These are phyloP conservation scores for Salix arbutifolia DNA, from an alignment of 345 rosid species.

Conservation along the genomic window DNA sequence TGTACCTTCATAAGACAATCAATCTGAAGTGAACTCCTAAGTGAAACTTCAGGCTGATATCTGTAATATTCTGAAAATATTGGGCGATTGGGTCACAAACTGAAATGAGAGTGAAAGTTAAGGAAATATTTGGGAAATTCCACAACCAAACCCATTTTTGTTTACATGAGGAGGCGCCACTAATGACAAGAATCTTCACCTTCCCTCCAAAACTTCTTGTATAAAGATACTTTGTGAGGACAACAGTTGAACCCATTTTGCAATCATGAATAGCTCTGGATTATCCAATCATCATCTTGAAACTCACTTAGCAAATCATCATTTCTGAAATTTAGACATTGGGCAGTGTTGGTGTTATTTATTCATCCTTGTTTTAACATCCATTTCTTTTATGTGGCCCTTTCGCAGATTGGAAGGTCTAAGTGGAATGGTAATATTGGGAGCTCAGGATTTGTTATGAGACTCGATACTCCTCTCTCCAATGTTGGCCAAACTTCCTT, in stretches of 20 bases:
- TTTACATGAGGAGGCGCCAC: neutral
- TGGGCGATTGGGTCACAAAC: neutral
- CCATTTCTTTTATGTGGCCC: neutral
- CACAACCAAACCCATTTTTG: neutral
- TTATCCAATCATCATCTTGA: neutral
- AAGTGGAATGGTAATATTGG: slow-evolving; percentile 92
- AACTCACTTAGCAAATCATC: neutral
- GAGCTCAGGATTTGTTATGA: slow-evolving; percentile 69
- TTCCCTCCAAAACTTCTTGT: neutral
- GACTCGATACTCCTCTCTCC: slow-evolving; percentile 67
- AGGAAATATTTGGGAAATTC: neutral
- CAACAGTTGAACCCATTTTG: neutral
- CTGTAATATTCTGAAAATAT: neutral
- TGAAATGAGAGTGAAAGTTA: neutral
- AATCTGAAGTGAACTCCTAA: neutral
- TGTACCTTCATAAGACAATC: neutral
- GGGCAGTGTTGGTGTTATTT: neutral
- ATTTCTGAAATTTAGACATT: neutral
- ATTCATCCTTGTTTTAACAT: slow-evolving; percentile 1
- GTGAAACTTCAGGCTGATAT: neutral
- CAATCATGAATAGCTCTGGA: no score
- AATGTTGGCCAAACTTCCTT: slow-evolving; percentile 61
- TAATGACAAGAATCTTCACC: neutral
- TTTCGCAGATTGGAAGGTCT: slow-evolving; percentile 76
- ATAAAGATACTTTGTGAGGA: neutral